Conservation (phyloP, 306 rosid genomes). For the Vicia faba region DNA sequence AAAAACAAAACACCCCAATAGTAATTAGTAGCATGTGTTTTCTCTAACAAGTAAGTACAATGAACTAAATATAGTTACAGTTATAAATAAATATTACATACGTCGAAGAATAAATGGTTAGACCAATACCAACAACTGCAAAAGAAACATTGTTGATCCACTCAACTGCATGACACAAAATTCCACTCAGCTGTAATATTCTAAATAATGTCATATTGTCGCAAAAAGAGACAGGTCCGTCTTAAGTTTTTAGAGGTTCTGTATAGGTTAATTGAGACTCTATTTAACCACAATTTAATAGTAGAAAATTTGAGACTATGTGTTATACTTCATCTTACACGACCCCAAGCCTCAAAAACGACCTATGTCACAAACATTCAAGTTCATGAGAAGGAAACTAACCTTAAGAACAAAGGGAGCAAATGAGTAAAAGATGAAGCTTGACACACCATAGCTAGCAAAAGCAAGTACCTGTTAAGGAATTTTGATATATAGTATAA, state of each 20-base stretch:
- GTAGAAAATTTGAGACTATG: too few relatives aligned
- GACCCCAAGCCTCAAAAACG: too few relatives aligned
- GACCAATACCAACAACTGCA: conserved; percentile 49
- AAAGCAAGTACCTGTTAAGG: conserved; percentile 37
- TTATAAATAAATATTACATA: conserved; percentile 31
- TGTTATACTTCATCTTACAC: too few relatives aligned
- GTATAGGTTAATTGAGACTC: too few relatives aligned
- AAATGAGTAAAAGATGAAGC: conserved; percentile 36
- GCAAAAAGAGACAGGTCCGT: background rate
- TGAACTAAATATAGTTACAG: background rate
- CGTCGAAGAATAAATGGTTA: conserved; percentile 58
- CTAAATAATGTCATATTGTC: background rate
- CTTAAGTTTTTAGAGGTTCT: too few relatives aligned
- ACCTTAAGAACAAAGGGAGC: conserved; percentile 48
- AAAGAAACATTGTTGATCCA: conserved; percentile 53
- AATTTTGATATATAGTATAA: background rate
- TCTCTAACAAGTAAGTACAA: background rate
- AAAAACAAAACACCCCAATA: background rate
- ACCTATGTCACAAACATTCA: background rate
- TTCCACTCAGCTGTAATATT: background rate
- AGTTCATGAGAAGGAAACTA: conserved; percentile 30
- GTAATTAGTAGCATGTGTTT: background rate
- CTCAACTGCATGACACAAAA: conserved; percentile 33
- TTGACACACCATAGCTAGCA: conserved; percentile 32
- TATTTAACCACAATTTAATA: too few relatives aligned